These are phyloP conservation scores for Umbilicus rupestris DNA, from an alignment of 164 flowering plant species.

Conservation along the genomic window DNA sequence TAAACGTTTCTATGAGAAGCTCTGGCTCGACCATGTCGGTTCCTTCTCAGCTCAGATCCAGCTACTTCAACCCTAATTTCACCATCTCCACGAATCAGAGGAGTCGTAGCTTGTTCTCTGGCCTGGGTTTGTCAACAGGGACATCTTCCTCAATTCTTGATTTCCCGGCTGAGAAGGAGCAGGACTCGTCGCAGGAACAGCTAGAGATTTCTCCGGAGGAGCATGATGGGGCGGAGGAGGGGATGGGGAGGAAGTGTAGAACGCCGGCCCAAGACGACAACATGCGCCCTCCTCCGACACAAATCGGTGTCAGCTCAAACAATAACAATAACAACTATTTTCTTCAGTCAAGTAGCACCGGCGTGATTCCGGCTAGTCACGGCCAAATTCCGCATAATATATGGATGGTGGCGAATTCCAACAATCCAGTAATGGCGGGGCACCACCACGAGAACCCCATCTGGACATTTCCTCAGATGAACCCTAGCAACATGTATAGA, in stretches of 20 bases:
- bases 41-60: slow-evolving; percentile 49
- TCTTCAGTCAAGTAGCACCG: slow-evolving; percentile 49
- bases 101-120: slow-evolving; percentile 29
- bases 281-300: slow-evolving; percentile 17
- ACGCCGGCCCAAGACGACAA: slow-evolving; percentile 27
- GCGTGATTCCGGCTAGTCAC: slow-evolving; percentile 35
- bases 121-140: slow-evolving; percentile 23
- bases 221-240: slow-evolving; percentile 26
- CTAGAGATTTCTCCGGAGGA: slow-evolving; percentile 40
- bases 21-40: slow-evolving; percentile 54
- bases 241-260: slow-evolving; percentile 28
- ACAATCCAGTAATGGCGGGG: slow-evolving; percentile 27
- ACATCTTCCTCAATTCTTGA: slow-evolving; percentile 27
- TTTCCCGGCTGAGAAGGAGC: slow-evolving; percentile 8
- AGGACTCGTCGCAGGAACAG: slow-evolving; percentile 30
- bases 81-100: slow-evolving; percentile 18
- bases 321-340: slow-evolving; percentile 24
- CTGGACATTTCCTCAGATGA: slow-evolving; percentile 49
- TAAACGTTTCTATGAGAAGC: slow-evolving; percentile 52
- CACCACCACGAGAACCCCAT: slow-evolving; percentile 38
- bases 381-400: slow-evolving; percentile 58
- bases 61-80: slow-evolving; percentile 35
- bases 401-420: slow-evolving; percentile 78
- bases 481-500: slow-evolving; percentile 15
- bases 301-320: slow-evolving; percentile 26